Conservation (phyloP, 2,329 filamentous ascomycete genomes). For the Diaporthe citriasiana region DNA sequence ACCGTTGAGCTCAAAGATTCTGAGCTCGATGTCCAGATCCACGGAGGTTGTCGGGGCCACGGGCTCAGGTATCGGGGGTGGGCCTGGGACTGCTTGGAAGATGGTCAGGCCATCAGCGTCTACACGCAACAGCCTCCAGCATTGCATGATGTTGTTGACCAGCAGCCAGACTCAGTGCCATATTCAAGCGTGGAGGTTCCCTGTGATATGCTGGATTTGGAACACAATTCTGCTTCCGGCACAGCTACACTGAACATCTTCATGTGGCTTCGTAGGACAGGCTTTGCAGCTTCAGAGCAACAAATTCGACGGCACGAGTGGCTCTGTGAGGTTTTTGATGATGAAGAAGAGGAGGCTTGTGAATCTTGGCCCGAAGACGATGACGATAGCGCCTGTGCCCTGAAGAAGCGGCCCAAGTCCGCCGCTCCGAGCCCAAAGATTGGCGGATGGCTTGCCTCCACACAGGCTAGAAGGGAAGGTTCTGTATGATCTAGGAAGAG, state of each 20-base stretch:
- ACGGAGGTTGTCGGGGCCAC: not conserved
- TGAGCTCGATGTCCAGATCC: conserved; percentile 2
- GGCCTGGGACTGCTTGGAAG: conserved; percentile 24
- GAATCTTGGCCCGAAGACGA: not conserved
- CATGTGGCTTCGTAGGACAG: not conserved
- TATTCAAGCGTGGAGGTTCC: not conserved
- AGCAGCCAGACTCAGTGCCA: not conserved
- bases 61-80: conserved; percentile 9
- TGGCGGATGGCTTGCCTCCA: conserved; percentile 3
- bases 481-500: not conserved
- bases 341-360: not conserved
- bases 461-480: not conserved
- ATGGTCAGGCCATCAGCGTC: not conserved
- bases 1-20: not conserved
- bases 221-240: conserved; percentile 8
- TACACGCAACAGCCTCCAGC: not conserved
- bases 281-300: conserved; percentile 13
- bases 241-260: conserved; percentile 18
- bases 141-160: not conserved
- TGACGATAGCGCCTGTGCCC: not conserved
- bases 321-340: conserved; percentile 21
- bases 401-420: conserved; percentile 7
- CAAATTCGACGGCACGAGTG: conserved; percentile 25
- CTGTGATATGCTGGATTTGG: not conserved
- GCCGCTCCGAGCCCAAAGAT: not conserved